phyloP scores from a whole-genome alignment of 1,284 basidiomycete genomes.

The Calocybe gambosa region DNA sequence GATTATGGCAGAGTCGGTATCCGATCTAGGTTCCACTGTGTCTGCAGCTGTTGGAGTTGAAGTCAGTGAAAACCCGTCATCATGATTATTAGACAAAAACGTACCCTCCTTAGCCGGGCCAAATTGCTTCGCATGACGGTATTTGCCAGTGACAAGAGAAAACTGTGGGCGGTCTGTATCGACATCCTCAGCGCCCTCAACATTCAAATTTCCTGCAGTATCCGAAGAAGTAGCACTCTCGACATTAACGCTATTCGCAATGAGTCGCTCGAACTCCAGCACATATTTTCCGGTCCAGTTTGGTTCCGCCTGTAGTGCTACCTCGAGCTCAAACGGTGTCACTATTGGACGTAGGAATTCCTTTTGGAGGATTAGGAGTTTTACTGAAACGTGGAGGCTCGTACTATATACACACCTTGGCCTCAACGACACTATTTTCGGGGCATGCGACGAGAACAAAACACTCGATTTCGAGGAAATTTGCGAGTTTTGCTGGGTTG shows the following conservation, averaged over 20 bases:
- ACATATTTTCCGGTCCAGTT: slow-evolving; percentile 81
- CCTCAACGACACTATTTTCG: slow-evolving; percentile 87
- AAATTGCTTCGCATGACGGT: slow-evolving; percentile 73
- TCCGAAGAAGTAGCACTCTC: no score
- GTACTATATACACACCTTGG: slow-evolving; percentile 60
- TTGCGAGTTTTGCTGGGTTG: slow-evolving; percentile 92
- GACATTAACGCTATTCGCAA: background rate
- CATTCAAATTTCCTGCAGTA: no score
- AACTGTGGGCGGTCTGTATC: slow-evolving; percentile 73
- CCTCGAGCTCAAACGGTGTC: slow-evolving; percentile 88
- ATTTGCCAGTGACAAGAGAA: slow-evolving; percentile 84
- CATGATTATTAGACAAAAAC: slow-evolving; percentile 3
- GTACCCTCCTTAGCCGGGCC: slow-evolving; percentile 26
- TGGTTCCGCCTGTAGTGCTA: slow-evolving; percentile 68
- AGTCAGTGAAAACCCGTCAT: background rate
- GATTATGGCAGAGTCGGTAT: slow-evolving; percentile 35
- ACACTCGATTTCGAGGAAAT: slow-evolving; percentile 95
- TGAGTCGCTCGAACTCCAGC: slow-evolving; percentile 62
- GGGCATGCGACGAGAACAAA: slow-evolving; percentile 94
- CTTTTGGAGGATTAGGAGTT: slow-evolving; percentile 29
- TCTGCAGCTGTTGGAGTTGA: background rate
- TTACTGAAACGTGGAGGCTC: no score
- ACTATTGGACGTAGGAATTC: slow-evolving; percentile 91
- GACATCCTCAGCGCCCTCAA: slow-evolving; percentile 26
- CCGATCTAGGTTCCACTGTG: background rate